A percentile compares a stretch with the other conserved stretches of the same genome.
phyloP scores from a whole-genome alignment of 305 asterid genomes.

The Solanum hybrid region DNA sequence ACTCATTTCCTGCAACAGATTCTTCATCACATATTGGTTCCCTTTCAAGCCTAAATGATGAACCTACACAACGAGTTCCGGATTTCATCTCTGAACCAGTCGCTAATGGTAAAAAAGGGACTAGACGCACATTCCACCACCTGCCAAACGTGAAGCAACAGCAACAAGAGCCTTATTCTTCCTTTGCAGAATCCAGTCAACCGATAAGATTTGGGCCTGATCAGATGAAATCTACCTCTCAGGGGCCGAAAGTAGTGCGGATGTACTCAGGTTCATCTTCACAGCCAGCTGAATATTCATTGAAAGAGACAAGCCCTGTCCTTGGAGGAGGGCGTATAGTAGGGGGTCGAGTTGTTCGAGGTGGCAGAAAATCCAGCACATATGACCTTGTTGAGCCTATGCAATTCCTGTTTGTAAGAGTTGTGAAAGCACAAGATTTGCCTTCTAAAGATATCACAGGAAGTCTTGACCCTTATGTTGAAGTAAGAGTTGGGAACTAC shows the following conservation, averaged over 20 bases:
- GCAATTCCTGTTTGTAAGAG: slow-evolving; percentile 86
- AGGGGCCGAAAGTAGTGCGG: slow-evolving; percentile 26
- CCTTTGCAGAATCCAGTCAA: slow-evolving; percentile 20
- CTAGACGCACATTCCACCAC: slow-evolving; percentile 36
- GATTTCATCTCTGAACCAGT: slow-evolving; percentile 13
- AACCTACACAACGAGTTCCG: slow-evolving; percentile 18
- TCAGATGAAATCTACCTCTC: slow-evolving; percentile 51
- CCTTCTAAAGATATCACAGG: slow-evolving; percentile 66
- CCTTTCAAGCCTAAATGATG: slow-evolving; percentile 25
- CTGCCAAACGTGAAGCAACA: slow-evolving; percentile 39
- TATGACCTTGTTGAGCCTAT: slow-evolving; percentile 93
- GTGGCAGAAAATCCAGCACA: slow-evolving; percentile 43
- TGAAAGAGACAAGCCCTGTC: slow-evolving; percentile 76
- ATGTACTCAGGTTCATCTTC: slow-evolving; percentile 39
- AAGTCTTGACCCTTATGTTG: slow-evolving; percentile 83
- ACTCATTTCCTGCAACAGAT: slow-evolving; percentile 31
- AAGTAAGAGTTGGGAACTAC: slow-evolving; percentile 86
- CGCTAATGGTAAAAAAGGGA: slow-evolving; percentile 31
- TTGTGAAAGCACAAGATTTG: slow-evolving; percentile 75
- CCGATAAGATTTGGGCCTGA: slow-evolving; percentile 24
- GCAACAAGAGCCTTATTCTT: slow-evolving; percentile 18
- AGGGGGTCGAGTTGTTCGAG: slow-evolving; percentile 55
- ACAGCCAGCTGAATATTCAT: slow-evolving; percentile 53
- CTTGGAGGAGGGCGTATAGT: slow-evolving; percentile 81
- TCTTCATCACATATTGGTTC: slow-evolving; percentile 34